Percentiles rank a stretch among this genome's conserved stretches.
Evolutionary conservation across 1,139 yeast genomes (phyloP).

Genomic region (Diutina neorugosa): DNA sequence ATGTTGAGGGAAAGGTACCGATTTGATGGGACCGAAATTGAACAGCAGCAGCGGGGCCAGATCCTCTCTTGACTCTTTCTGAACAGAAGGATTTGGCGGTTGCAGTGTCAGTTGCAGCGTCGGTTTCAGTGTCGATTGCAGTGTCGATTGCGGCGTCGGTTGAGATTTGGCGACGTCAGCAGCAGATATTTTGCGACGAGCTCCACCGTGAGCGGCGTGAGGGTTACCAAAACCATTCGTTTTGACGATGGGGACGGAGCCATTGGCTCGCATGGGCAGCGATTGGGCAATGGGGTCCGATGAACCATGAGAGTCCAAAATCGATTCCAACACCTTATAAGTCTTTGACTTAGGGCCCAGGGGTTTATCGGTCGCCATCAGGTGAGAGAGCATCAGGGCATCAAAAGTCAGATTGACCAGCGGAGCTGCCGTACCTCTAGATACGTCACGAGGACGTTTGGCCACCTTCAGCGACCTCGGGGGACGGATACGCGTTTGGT

Average conservation of each 20-base stretch:
- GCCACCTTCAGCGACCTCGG: slow-evolving; percentile 10
- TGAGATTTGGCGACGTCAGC: slow-evolving; percentile 24
- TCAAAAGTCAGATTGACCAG: slow-evolving; percentile 5
- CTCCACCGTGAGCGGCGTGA: slow-evolving; percentile 5
- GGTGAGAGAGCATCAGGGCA: slow-evolving; percentile 5
- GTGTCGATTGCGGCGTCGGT: neutral
- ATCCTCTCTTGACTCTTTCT: neutral
- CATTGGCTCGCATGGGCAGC: slow-evolving; percentile 3
- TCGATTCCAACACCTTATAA: slow-evolving; percentile 48
- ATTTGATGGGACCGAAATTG: neutral
- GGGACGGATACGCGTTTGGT: slow-evolving; percentile 37
- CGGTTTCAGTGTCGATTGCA: neutral
- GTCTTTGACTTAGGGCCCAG: slow-evolving; percentile 14
- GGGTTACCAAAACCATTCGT: slow-evolving; percentile 8
- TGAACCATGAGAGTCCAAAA: slow-evolving; percentile 29
- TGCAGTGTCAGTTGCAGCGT: neutral
- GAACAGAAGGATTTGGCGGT: neutral
- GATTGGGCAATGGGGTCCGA: neutral
- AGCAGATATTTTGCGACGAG: slow-evolving; percentile 15
- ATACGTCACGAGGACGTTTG: neutral
- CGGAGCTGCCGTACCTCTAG: slow-evolving; percentile 6
- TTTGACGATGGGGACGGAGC: slow-evolving; percentile 3
- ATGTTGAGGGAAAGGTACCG: neutral
- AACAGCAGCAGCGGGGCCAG: neutral
- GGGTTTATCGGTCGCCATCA: slow-evolving; percentile 5